Base-by-base conservation (phyloP, 495 filamentous ascomycete species). In the Cenococcum geophilum region DNA sequence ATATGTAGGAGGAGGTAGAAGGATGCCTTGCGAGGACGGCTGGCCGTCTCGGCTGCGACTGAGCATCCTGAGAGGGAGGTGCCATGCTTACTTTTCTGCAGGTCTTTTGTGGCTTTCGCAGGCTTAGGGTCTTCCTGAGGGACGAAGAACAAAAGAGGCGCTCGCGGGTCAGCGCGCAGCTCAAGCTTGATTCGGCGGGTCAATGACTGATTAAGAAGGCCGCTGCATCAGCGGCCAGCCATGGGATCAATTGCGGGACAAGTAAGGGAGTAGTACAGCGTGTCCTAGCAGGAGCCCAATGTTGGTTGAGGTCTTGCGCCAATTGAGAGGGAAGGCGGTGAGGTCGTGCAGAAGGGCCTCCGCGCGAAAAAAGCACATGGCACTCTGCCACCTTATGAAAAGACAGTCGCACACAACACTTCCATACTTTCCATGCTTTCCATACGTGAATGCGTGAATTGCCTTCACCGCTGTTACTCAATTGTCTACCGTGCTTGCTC, bases 21-120 rank as follows among this genome's bases (percentile, higher is more conserved):
- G 70, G 68, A 47, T 64, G 59, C 47, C 67, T 51, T 10, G 55
- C 57, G 55, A 69, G 56, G 34, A 60, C 25, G 1, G 58, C 27
- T 10, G 66, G 63, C 54, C 67, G 61, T 53, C 50, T 57, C 59
- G 69, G 63, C 62, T 69, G 69, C 65, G 65, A 64, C 53, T 68
- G 58, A 34, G 65, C 61, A 54, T 68, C 66, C 32, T 53, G 45
- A 32, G 66, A 64, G 25, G 61, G 58, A 18, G 66, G 58, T 23
- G 59, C 62, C 62, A 64, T 68, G 66, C 55, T 62, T 68, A 62
- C 59, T 57, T 59, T 42, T 64, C 37, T 52, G 49, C 49, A 52
- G 18, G 49, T 52, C 49, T 52, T 32, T 45, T 45, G 40, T 45
- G 40, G 18, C 40, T 45, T 45, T 18, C 18, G 40, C 40, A 10